phyloP scores from a whole-genome alignment of 805 yeast genomes.

The Ogataea sp. region DNA sequence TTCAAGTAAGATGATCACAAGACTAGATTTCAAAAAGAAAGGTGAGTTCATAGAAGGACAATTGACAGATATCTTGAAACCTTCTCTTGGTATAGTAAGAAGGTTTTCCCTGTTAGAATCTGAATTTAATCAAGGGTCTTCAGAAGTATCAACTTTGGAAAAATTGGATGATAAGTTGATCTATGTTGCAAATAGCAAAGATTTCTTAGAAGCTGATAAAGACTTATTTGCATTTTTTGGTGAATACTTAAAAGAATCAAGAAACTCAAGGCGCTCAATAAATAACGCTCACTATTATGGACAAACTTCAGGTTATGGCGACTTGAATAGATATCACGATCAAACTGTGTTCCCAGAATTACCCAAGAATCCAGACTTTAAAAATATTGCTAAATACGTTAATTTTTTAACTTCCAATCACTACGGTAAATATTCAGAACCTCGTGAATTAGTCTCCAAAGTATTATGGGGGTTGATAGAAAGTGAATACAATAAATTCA shows the following conservation, averaged over 20 bases:
- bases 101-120: background rate
- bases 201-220: background rate
- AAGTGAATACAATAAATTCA: background rate
- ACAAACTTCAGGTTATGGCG: background rate
- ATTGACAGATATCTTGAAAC: too few relatives aligned
- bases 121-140: background rate
- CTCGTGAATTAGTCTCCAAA: background rate
- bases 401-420: background rate
- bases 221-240: background rate
- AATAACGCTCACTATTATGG: background rate
- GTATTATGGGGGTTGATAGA: background rate
- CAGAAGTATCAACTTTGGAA: background rate
- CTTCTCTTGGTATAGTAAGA: too few relatives aligned
- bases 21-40: too few relatives aligned
- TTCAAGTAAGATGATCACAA: too few relatives aligned
- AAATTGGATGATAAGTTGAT: background rate
- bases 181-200: background rate
- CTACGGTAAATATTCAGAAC: background rate
- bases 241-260: background rate
- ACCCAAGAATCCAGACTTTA: too few relatives aligned
- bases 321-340: too few relatives aligned
- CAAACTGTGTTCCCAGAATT: too few relatives aligned
- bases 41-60: too few relatives aligned
- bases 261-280: background rate
- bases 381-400: too few relatives aligned